Conservation (phyloP, 768 basidiomycete genomes). For the Kwoniella mangroviensis region DNA sequence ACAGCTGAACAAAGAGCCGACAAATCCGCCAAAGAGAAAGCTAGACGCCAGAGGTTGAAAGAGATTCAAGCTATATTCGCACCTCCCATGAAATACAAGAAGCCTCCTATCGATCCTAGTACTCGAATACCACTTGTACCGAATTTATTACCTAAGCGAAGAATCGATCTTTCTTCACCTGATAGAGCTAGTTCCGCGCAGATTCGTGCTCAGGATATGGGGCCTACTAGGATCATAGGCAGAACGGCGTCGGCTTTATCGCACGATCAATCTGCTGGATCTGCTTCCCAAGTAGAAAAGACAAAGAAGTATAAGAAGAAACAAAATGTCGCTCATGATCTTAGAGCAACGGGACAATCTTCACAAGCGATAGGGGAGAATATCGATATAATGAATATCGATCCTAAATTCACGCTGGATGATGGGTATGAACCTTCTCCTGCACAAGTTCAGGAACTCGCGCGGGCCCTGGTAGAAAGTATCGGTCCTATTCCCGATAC, state of each 20-base stretch:
- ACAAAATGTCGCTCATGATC: neutral
- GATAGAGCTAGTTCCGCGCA: constrained; percentile 1
- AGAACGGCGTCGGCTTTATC: neutral
- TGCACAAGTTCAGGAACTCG: constrained; percentile 13
- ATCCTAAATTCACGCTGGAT: neutral
- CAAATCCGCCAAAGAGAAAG: neutral
- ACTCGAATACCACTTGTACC: constrained; percentile 12
- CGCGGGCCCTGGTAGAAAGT: constrained; percentile 10
- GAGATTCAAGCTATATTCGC: constrained; percentile 1
- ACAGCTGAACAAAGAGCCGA: neutral
- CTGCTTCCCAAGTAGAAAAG: neutral
- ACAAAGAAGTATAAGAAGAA: constrained; percentile 1
- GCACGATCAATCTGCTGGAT: neutral
- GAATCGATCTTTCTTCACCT: constrained; percentile 18
- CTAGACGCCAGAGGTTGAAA: neutral
- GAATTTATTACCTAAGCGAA: constrained; percentile 15
- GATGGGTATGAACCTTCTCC: constrained; percentile 15
- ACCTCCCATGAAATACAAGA: neutral
- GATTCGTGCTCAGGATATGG: constrained; percentile 4
- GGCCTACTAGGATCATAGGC: constrained; percentile 6
- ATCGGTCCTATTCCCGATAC: neutral
- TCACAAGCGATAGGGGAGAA: neutral
- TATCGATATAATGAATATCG: neutral
- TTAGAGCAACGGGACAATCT: too few species aligned
- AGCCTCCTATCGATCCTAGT: neutral